phyloP scores from a whole-genome alignment of 2,329 filamentous ascomycete genomes.

The Fusarium avenaceum region DNA sequence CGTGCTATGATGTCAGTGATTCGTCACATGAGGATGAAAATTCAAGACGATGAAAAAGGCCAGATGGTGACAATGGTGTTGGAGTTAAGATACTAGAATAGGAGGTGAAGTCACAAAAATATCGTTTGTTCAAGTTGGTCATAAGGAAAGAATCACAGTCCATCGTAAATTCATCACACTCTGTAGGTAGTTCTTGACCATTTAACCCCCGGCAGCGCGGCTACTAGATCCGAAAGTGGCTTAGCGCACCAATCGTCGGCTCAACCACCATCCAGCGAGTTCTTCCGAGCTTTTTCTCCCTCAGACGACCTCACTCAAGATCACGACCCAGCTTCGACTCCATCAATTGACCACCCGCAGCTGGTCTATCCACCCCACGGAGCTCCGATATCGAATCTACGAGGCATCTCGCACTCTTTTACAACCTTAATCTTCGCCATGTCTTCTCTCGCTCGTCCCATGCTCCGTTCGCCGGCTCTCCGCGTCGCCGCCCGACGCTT shows the following conservation, averaged over 20 bases:
- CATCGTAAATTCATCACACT: not conserved
- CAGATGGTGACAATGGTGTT: not conserved
- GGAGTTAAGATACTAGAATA: not conserved
- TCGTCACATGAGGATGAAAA: not conserved
- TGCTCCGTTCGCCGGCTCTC: slow-evolving; percentile 63
- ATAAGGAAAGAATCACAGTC: not conserved
- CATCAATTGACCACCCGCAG: slow-evolving; percentile 56
- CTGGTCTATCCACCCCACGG: slow-evolving; percentile 45
- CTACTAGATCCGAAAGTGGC: slow-evolving; percentile 47
- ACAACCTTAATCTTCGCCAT: slow-evolving; percentile 50
- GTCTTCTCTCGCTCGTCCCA: slow-evolving; percentile 58
- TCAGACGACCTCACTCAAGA: slow-evolving; percentile 51
- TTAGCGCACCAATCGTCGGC: slow-evolving; percentile 49
- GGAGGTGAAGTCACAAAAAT: not conserved
- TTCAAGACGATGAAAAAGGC: not conserved
- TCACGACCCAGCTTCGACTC: slow-evolving; percentile 47
- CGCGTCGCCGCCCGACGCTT: slow-evolving; percentile 67
- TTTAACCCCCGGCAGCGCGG: slow-evolving; percentile 35
- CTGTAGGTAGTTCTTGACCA: slow-evolving; percentile 26
- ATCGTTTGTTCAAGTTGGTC: not conserved
- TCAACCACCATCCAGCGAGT: slow-evolving; percentile 55
- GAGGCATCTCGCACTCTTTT: slow-evolving; percentile 41
- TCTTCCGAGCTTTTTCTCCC: slow-evolving; percentile 64
- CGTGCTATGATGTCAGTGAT: slow-evolving; percentile 9
- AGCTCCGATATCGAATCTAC: slow-evolving; percentile 48